phyloP scores from a whole-genome alignment of 2,329 filamentous ascomycete species.

The Fusarium sp. region DNA sequence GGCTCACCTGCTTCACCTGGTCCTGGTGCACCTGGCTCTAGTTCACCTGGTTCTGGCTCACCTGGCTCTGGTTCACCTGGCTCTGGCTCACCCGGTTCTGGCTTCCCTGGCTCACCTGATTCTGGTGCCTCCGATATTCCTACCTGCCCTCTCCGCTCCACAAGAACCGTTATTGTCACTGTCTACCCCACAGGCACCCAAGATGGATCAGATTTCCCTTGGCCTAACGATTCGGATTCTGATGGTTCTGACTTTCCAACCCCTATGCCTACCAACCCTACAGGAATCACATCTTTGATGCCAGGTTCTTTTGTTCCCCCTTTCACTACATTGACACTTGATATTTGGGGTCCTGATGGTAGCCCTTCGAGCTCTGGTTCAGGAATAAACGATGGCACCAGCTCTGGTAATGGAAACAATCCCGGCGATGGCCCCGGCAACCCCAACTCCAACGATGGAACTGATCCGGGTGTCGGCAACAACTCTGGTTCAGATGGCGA shows the following conservation, averaged over 20 bases:
- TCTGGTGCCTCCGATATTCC: constrained; percentile 36
- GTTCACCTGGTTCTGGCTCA: neutral
- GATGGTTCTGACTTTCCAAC: constrained; percentile 39
- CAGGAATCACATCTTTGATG: constrained; percentile 28
- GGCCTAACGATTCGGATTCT: constrained; percentile 35
- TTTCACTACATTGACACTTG: constrained; percentile 56
- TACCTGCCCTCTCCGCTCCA: constrained; percentile 57
- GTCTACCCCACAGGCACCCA: constrained; percentile 55
- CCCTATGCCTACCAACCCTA: constrained; percentile 50
- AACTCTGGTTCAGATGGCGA: constrained; percentile 15
- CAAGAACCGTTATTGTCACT: constrained; percentile 64
- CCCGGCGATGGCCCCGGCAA: constrained; percentile 10
- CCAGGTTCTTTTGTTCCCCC: constrained; percentile 41
- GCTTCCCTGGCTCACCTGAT: neutral
- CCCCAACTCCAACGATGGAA: constrained; percentile 7
- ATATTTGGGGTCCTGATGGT: constrained; percentile 50
- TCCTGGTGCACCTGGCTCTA: neutral
- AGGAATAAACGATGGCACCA: constrained; percentile 6
- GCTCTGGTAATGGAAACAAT: constrained; percentile 23
- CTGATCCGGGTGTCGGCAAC: constrained; percentile 2
- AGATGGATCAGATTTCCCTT: constrained; percentile 34
- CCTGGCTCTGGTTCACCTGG: neutral
- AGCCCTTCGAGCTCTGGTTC: constrained; percentile 22
- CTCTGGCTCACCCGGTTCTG: neutral
- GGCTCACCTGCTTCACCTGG: constrained; percentile 8